A percentile compares a stretch with the other conserved stretches of the same genome.
These are phyloP conservation scores for Ophiostoma pallidulum DNA, from an alignment of 2,329 filamentous ascomycete species.

Conservation along the genomic window DNA sequence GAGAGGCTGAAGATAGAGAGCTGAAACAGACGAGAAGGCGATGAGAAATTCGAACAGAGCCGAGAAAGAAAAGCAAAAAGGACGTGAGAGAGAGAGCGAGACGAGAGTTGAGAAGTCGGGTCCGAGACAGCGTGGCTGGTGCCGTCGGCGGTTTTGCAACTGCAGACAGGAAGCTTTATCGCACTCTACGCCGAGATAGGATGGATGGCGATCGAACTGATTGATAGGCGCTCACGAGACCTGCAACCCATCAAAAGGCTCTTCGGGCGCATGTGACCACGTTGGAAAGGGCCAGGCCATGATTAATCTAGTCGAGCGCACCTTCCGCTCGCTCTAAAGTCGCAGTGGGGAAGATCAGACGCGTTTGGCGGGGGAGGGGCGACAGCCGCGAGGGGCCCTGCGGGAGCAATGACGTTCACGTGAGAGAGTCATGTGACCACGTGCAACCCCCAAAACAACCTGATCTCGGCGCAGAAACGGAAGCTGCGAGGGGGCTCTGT, in stretches of 20 bases:
- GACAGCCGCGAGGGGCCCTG: too few relatives aligned
- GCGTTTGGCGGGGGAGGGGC: too few relatives aligned
- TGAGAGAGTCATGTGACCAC: too few relatives aligned
- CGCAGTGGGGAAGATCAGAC: slow-evolving; percentile 10
- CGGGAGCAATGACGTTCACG: too few relatives aligned
- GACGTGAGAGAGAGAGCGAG: background rate
- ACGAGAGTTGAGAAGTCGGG: too few relatives aligned
- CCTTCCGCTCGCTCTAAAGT: slow-evolving; percentile 6
- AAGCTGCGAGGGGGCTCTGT: background rate
- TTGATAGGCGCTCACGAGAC: slow-evolving; percentile 18
- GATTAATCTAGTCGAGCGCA: slow-evolving; percentile 8
- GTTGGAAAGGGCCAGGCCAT: slow-evolving; percentile 1
- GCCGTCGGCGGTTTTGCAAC: background rate
- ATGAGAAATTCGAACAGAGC: background rate
- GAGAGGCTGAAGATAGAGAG: too few relatives aligned
- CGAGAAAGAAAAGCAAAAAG: background rate
- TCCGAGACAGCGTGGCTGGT: background rate
- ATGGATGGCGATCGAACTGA: slow-evolving; percentile 4
- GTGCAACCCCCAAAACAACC: too few relatives aligned
- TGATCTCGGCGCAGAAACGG: too few relatives aligned
- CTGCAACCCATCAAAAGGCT: slow-evolving; percentile 14
- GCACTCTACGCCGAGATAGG: slow-evolving; percentile 2
- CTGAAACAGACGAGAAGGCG: too few relatives aligned
- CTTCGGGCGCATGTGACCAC: slow-evolving; percentile 19
- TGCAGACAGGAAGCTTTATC: slow-evolving; percentile 8